Percentiles rank a stretch among this genome's conserved stretches.
Evolutionary conservation across 768 basidiomycete genomes (phyloP).

Genomic region (Stropharia rugosoannulata): DNA sequence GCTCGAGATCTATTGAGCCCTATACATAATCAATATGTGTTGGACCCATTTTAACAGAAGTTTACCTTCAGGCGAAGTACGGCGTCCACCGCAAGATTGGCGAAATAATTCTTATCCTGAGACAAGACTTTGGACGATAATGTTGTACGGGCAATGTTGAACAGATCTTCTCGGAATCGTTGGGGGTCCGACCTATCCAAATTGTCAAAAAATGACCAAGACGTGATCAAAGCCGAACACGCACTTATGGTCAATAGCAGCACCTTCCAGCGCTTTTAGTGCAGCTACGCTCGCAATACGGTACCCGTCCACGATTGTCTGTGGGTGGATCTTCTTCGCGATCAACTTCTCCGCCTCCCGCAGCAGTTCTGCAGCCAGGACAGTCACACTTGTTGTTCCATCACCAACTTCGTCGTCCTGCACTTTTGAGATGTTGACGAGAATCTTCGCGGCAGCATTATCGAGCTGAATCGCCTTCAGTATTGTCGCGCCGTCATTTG

Average conservation of each 20-base stretch:
- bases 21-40: constrained; percentile 26
- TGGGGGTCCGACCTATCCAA: constrained; percentile 60
- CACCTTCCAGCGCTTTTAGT: constrained; percentile 76
- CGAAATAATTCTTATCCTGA: constrained; percentile 97
- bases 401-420: constrained; percentile 99
- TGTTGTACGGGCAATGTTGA: constrained; percentile 97
- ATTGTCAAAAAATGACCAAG: not conserved
- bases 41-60: not conserved
- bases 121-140: constrained; percentile 94
- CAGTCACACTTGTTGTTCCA: constrained; percentile 90
- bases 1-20: constrained; percentile 96
- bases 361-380: constrained; percentile 87
- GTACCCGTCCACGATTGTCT: constrained; percentile 97
- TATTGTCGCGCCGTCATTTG: constrained; percentile 98
- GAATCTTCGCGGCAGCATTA: constrained; percentile 98
- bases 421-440: constrained; percentile 99
- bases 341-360: constrained; percentile 96
- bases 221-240: constrained; percentile 25
- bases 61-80: constrained; percentile 85
- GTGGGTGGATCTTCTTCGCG: constrained; percentile 90
- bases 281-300: constrained; percentile 88
- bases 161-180: constrained; percentile 84
- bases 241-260: constrained; percentile 83
- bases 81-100: constrained; percentile 96
- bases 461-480: constrained; percentile 97